Base-by-base conservation (phyloP, 2,329 filamentous ascomycete genomes). In the Aspergillus sp. region DNA sequence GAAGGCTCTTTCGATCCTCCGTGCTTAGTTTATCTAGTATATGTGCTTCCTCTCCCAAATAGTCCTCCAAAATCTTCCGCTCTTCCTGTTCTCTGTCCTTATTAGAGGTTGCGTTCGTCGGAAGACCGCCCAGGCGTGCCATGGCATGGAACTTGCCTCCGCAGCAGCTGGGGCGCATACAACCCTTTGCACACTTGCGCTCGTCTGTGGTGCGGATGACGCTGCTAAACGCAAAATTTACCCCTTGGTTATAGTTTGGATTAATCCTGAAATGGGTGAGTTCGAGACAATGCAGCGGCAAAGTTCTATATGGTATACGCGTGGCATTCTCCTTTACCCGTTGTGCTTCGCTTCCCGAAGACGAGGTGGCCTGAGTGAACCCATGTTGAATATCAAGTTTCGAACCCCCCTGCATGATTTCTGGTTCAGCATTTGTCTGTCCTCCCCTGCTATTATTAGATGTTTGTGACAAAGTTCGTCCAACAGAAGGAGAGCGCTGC, bases 211-310 rank as follows among this genome's bases (percentile, higher is more conserved):
- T 85, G 55, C 92, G 88, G 13, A 96, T 84, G 0, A 92, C 88
- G 60, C 94, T 89, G 1, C 84, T 80, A 71, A 87, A 96, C 10
- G 91, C 91, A 74, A 86, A 91, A 57, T 87, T 84, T 47, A 87
- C 80, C 2, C 91, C 90, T 45, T 89, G 83, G 64, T 93, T 94
- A 66, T 81, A 84, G 4, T 80, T 79, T 0, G 91, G 88, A 65
- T 97, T 96, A 67, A 95, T 81, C 72, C 89, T 94, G 80, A 97
- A 97, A 75, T 96, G 89, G 12, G 86, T 84, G 1, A 89, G 78
- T 13, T 79, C 79, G 12, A 96, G 82, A 36, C 83, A 79, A 0
- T 81, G 76, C 3, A 87, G 64, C 0, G 87, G 84, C 54, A 83
- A 85, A 9, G 81, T 73, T 52, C 91, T 86, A 15, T 91, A 81